Evolutionary conservation across 495 filamentous ascomycete genomes (phyloP).

Genomic region (Xeromyces bisporus): DNA sequence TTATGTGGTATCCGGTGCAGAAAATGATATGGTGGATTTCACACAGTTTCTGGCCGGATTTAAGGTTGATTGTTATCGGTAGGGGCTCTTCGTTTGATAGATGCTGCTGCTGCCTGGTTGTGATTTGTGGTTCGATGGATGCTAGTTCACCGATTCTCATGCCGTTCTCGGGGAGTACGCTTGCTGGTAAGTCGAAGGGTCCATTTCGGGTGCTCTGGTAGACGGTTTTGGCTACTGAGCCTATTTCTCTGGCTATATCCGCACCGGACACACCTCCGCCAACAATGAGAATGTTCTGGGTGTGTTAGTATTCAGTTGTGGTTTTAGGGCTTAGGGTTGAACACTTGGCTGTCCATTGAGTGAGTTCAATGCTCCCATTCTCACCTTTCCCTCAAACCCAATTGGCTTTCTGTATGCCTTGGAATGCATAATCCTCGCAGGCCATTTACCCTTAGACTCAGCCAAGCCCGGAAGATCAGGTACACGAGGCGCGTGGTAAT

Average conservation of each 20-base stretch:
- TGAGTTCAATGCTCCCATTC: neutral
- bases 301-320: too few relatives aligned
- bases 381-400: conserved; percentile 25
- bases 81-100: conserved; percentile 20
- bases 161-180: conserved; percentile 29
- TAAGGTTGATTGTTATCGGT: conserved; percentile 18
- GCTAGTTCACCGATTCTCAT: conserved; percentile 34
- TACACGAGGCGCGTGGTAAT: conserved; percentile 40
- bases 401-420: conserved; percentile 41
- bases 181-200: conserved; percentile 35
- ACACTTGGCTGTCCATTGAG: too few relatives aligned
- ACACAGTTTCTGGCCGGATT: conserved; percentile 25
- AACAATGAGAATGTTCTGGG: conserved; percentile 39
- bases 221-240: conserved; percentile 27
- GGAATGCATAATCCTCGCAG: conserved; percentile 37
- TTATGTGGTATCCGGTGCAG: conserved; percentile 49
- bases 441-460: conserved; percentile 34
- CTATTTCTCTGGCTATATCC: conserved; percentile 43
- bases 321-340: too few relatives aligned
- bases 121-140: conserved; percentile 10
- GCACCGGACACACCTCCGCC: conserved; percentile 43
- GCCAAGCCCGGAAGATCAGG: conserved; percentile 38
- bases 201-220: conserved; percentile 44
- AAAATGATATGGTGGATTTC: conserved; percentile 39
- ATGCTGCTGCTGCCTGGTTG: conserved; percentile 7